Evolutionary conservation across 1,284 basidiomycete species (phyloP).

Genomic region (Exobasidium cylindrosporum): DNA sequence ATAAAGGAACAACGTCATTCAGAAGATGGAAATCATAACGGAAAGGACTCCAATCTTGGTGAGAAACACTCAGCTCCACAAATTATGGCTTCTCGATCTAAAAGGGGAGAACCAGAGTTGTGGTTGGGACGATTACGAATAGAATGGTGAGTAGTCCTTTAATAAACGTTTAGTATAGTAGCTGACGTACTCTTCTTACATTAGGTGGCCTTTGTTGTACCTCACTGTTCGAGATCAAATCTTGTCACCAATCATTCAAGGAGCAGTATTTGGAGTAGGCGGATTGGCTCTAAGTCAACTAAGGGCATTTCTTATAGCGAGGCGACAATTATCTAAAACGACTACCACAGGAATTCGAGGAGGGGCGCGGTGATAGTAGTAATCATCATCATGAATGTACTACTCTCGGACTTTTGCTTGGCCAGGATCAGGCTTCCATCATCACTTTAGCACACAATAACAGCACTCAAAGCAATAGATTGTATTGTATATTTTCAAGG

Average conservation of each 20-base stretch:
- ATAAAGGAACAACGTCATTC: not conserved
- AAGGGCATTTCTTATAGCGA: conserved; percentile 6
- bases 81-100: conserved; percentile 8
- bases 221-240: conserved; percentile 46
- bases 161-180: no score
- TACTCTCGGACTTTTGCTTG: no score
- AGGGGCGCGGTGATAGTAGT: no score
- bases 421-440: no score
- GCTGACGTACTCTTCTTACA: no score
- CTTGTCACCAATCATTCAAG: conserved; percentile 42
- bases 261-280: conserved; percentile 38
- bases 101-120: conserved; percentile 23
- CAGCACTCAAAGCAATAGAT: no score
- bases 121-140: conserved; percentile 43
- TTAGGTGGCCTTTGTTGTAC: conserved; percentile 42
- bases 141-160: conserved; percentile 49
- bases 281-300: conserved; percentile 20
- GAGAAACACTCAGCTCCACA: conserved; percentile 6
- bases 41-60: not conserved
- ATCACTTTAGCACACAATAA: no score
- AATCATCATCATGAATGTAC: no score
- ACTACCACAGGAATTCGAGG: no score
- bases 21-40: not conserved
- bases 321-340: not conserved
- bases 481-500: no score